Percentiles rank a stretch among this genome's conserved stretches.
These are phyloP conservation scores for Fusarium kyushuense DNA, from an alignment of 2,329 filamentous ascomycete genomes.

Conservation along the genomic window DNA sequence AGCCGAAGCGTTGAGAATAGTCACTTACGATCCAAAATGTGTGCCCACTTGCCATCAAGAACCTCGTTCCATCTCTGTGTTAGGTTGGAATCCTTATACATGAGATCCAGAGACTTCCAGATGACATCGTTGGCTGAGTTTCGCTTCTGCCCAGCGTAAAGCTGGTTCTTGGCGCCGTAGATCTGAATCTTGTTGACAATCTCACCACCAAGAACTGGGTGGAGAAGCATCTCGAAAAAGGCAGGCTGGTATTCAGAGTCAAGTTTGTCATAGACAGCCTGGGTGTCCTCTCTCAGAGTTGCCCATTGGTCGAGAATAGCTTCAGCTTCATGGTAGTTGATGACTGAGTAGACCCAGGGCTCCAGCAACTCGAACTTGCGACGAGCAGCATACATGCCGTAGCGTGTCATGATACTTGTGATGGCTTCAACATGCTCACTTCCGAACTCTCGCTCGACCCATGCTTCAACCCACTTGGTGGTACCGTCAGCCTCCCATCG, in stretches of 20 bases:
- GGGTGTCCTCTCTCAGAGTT: conserved; percentile 58
- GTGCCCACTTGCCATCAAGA: conserved; percentile 37
- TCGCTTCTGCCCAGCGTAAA: conserved; percentile 67
- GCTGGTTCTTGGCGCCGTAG: conserved; percentile 61
- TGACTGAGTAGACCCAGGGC: conserved; percentile 65
- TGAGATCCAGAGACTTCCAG: conserved; percentile 33
- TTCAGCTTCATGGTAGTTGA: conserved; percentile 72
- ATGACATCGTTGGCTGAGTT: conserved; percentile 63
- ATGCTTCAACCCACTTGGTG: conserved; percentile 55
- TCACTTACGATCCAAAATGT: conserved; percentile 34
- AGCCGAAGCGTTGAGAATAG: rapidly evolving
- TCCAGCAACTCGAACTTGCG: conserved; percentile 72
- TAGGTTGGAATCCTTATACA: conserved; percentile 37
- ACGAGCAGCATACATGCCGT: conserved; percentile 65
- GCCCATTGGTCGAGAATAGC: conserved; percentile 65
- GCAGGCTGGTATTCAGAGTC: conserved; percentile 60
- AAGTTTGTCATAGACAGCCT: conserved; percentile 59
- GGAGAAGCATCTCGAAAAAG: conserved; percentile 71
- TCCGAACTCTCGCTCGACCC: conserved; percentile 65
- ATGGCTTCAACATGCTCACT: conserved; percentile 59
- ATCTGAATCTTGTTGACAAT: conserved; percentile 64
- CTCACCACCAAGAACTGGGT: conserved; percentile 69
- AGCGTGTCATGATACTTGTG: conserved; percentile 58
- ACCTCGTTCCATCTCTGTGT: conserved; percentile 39
- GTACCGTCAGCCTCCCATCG: conserved; percentile 53